Evolutionary conservation across 306 rosid genomes (phyloP).

Genomic region (cucumber (Cucumis sativus)): DNA sequence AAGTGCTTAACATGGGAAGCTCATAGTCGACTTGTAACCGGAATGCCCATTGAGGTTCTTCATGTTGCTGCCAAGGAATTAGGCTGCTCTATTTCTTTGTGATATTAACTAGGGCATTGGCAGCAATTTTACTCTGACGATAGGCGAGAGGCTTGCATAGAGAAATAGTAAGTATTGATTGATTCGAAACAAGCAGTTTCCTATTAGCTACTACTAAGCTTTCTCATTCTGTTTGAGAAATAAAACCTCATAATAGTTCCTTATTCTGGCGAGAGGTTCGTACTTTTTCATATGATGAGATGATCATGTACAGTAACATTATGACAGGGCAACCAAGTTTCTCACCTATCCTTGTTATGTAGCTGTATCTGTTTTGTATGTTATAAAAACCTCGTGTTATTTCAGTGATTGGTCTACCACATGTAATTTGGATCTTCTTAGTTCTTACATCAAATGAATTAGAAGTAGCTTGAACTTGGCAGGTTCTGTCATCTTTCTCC

Average conservation of each 20-base stretch:
- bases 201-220: background rate
- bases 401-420: constrained; percentile 4
- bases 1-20: constrained; percentile 92
- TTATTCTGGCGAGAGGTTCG: background rate
- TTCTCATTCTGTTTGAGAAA: constrained; percentile 2
- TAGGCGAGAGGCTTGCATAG: background rate
- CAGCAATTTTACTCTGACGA: background rate
- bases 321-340: background rate
- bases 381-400: background rate
- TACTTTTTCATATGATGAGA: constrained; percentile 1
- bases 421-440: constrained; percentile 3
- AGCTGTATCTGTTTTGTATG: background rate
- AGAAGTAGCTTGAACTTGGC: constrained; percentile 1
- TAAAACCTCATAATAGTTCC: background rate
- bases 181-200: background rate
- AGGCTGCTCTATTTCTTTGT: constrained; percentile 58
- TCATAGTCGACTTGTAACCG: constrained; percentile 59
- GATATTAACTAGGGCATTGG: constrained; percentile 8
- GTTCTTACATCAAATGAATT: background rate
- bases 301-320: constrained; percentile 5
- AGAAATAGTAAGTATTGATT: background rate
- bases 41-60: constrained; percentile 57
- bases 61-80: constrained; percentile 72
- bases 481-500: background rate
- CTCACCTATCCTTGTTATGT: constrained; percentile 3